Conservation (phyloP, 495 filamentous ascomycete genomes). For the Penicillium fimorum region DNA sequence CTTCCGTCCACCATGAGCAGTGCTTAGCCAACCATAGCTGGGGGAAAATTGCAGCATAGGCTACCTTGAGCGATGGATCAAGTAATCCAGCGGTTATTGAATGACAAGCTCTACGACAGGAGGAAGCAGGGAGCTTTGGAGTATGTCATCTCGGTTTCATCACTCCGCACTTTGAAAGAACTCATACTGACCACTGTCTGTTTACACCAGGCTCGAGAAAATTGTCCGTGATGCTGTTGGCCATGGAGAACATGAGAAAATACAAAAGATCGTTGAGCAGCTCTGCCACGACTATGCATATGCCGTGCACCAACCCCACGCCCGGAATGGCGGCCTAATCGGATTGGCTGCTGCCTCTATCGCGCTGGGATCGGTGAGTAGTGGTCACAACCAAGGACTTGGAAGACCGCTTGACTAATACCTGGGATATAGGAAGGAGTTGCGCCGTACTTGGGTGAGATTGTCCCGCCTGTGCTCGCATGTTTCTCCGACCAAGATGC, state of each 20-base stretch:
- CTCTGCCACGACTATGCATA: conserved; percentile 98
- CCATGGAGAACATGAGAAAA: conserved; percentile 70
- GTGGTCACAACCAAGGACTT: background rate
- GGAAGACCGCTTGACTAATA: conserved; percentile 23
- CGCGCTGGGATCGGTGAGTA: conserved; percentile 82
- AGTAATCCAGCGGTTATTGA: conserved; percentile 83
- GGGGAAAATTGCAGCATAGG: conserved; percentile 22
- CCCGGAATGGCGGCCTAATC: conserved; percentile 93
- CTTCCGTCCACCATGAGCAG: conserved; percentile 34
- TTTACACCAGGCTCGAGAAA: conserved; percentile 69
- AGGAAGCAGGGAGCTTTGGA: conserved; percentile 95
- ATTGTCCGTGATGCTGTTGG: conserved; percentile 83
- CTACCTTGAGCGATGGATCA: conserved; percentile 68
- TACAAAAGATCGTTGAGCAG: conserved; percentile 86
- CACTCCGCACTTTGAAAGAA: background rate
- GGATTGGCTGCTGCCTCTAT: conserved; percentile 96
- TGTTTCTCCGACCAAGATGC: conserved; percentile 99
- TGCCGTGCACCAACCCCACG: conserved; percentile 95
- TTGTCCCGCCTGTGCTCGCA: conserved; percentile 95
- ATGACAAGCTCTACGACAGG: conserved; percentile 98
- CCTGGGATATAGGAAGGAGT: conserved; percentile 65
- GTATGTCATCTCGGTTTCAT: conserved; percentile 53
- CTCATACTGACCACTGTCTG: conserved; percentile 9
- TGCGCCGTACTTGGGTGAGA: conserved; percentile 83
- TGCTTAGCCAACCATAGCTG: conserved; percentile 29